Evolutionary conservation across 306 rosid genomes (phyloP).

Genomic region (Malus orientalis): DNA sequence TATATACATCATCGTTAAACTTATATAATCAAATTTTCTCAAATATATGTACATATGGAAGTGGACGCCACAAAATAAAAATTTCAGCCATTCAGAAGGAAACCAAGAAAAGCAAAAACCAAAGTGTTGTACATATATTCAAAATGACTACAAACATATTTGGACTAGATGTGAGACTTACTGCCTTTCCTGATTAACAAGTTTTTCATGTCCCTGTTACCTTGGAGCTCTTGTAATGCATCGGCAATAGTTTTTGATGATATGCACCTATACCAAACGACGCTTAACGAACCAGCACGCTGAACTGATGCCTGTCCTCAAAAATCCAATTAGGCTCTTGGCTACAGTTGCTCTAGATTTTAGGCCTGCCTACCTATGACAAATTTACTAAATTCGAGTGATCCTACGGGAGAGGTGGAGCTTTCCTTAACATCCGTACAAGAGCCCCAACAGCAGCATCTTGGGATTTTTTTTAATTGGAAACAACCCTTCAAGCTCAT

Average conservation of each 20-base stretch:
- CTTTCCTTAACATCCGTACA: constrained; percentile 63
- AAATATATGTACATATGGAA: constrained; percentile 19
- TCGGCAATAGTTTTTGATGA: constrained; percentile 25
- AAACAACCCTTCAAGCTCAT: constrained; percentile 50
- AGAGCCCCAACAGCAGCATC: constrained; percentile 78
- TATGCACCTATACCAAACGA: constrained; percentile 32
- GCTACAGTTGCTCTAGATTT: constrained; percentile 21
- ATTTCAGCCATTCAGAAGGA: neutral
- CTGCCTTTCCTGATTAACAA: constrained; percentile 37
- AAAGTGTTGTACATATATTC: constrained; percentile 17
- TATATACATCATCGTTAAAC: neutral
- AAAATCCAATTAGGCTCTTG: constrained; percentile 25
- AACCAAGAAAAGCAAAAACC: neutral
- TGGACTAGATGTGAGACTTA: constrained; percentile 24
- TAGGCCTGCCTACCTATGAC: constrained; percentile 19
- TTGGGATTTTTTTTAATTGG: constrained; percentile 55
- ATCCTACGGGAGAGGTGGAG: constrained; percentile 73
- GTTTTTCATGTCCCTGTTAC: constrained; percentile 62
- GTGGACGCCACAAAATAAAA: neutral
- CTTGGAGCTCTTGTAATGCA: constrained; percentile 79
- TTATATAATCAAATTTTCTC: neutral
- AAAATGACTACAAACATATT: constrained; percentile 8
- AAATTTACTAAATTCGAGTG: constrained; percentile 27
- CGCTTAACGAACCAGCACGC: constrained; percentile 25
- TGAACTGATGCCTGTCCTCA: neutral